Percentiles rank a stretch among this genome's conserved stretches.
These are phyloP conservation scores for Vitis vinifera DNA, from an alignment of 164 flowering plant genomes.

Conservation along the genomic window ASM3070453v1 NC_081810.1:23528501-23529000, in stretches of 20 bases:
- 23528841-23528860: constrained; percentile 94
- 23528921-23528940: constrained; percentile 79
- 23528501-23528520: too few species aligned
- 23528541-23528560: too few species aligned
- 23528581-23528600: too few species aligned
- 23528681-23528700: constrained; percentile 98
- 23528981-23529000: neutral
- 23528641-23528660: constrained; percentile 60
- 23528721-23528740: constrained; percentile 92
- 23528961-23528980: constrained; percentile 2
- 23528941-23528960: constrained; percentile 1
- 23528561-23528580: too few species aligned
- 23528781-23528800: constrained; percentile 71
- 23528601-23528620: too few species aligned
- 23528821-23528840: constrained; percentile 55
- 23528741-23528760: constrained; percentile 79
- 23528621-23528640: neutral
- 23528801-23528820: constrained; percentile 48
- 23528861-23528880: constrained; percentile 98
- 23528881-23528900: constrained; percentile 91
- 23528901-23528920: constrained; percentile 94
- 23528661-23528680: constrained; percentile 95
- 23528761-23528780: constrained; percentile 89
- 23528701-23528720: constrained; percentile 95
- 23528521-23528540: too few species aligned